Evolutionary conservation across 495 filamentous ascomycete species (phyloP).

Genomic region (Umbilicaria muhlenbergii): DNA sequence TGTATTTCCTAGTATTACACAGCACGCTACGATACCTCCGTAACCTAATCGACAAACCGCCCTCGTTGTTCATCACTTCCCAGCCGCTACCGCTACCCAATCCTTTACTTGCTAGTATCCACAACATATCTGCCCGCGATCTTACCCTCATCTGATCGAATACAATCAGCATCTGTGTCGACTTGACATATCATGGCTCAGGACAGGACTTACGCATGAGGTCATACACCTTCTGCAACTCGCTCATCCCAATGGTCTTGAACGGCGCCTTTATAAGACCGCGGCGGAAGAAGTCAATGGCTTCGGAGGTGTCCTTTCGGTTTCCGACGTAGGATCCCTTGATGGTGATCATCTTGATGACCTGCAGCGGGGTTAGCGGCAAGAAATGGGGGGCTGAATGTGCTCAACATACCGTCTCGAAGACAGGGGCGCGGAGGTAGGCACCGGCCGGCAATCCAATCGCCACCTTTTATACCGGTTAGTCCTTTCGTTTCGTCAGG

Average conservation of each 20-base stretch:
- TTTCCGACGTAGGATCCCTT: constrained; percentile 90
- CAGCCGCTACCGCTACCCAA: too few species aligned
- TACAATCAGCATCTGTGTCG: constrained; percentile 4
- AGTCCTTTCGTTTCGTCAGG: too few species aligned
- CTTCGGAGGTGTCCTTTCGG: constrained; percentile 68
- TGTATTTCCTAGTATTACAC: too few species aligned
- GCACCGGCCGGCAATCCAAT: constrained; percentile 75
- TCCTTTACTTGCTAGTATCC: constrained; percentile 29
- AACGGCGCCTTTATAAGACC: constrained; percentile 76
- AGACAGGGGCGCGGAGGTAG: constrained; percentile 66
- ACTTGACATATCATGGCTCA: too few species aligned
- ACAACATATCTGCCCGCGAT: constrained; percentile 85
- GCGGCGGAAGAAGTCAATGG: constrained; percentile 71
- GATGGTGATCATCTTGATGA: constrained; percentile 73
- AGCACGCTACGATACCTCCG: too few species aligned
- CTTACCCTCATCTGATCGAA: constrained; percentile 39
- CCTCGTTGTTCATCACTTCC: too few species aligned
- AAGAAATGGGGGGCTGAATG: too few species aligned
- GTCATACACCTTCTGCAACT: constrained; percentile 63
- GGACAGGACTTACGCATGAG: constrained; percentile 48
- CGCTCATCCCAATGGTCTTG: constrained; percentile 63
- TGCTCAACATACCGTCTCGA: constrained; percentile 45
- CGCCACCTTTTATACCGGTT: constrained; percentile 26
- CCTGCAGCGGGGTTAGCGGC: too few species aligned
- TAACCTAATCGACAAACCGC: too few species aligned